Evolutionary conservation across 2,329 filamentous ascomycete genomes (phyloP).

Genomic region (Chalaropsis thielavioides): DNA sequence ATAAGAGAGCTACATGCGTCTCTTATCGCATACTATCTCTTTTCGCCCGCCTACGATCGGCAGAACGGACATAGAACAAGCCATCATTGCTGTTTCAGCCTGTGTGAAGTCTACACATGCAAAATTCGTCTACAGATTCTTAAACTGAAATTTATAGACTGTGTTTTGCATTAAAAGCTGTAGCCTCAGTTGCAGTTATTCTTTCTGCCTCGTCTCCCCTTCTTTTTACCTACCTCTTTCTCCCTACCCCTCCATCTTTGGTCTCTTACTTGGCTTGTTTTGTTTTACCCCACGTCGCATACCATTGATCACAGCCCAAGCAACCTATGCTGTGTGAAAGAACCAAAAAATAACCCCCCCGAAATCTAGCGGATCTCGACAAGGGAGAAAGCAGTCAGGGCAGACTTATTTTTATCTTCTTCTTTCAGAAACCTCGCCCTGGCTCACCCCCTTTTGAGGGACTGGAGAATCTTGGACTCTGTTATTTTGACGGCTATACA

Average conservation of each 20-base stretch:
- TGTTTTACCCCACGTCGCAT: slow-evolving; percentile 14
- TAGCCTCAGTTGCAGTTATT: background rate
- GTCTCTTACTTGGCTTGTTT: background rate
- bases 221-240: background rate
- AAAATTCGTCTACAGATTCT: background rate
- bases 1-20: background rate
- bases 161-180: background rate
- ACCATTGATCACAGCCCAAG: slow-evolving; percentile 8
- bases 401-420: slow-evolving; percentile 6
- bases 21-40: background rate
- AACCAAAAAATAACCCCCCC: background rate
- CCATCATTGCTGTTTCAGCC: background rate
- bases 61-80: background rate
- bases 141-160: background rate
- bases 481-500: background rate
- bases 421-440: slow-evolving; percentile 7
- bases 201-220: background rate
- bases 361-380: background rate
- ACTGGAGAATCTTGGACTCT: slow-evolving; percentile 4
- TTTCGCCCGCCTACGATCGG: background rate
- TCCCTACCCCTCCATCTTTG: slow-evolving; percentile 7
- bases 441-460: slow-evolving; percentile 12
- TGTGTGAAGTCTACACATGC: slow-evolving; percentile 2
- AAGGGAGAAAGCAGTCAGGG: slow-evolving; percentile 3
- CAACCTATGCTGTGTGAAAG: slow-evolving; percentile 2